Conservation (phyloP, 148 eudicot species). For the Cornus suecica region DNA sequence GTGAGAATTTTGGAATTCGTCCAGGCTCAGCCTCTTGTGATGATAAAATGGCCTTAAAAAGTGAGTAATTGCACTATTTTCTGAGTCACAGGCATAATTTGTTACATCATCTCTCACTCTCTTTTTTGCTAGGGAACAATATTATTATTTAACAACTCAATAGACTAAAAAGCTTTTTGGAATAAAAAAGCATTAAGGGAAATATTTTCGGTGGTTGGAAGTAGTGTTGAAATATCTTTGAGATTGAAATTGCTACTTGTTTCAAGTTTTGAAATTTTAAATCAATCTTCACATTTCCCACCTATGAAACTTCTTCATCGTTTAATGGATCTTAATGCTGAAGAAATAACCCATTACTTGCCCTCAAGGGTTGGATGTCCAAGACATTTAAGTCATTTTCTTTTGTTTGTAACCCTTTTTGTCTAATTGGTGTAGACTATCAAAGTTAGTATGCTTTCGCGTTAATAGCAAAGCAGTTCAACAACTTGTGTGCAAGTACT, state of each 20-base stretch:
- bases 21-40: constrained; percentile 25
- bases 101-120: neutral
- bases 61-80: constrained; percentile 16
- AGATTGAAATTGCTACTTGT: too few relatives aligned
- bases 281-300: neutral
- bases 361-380: neutral
- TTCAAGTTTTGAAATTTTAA: too few relatives aligned
- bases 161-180: neutral
- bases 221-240: too few relatives aligned
- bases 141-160: neutral
- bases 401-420: too few relatives aligned
- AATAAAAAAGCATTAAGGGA: neutral
- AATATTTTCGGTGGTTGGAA: too few relatives aligned
- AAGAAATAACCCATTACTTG: neutral
- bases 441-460: neutral
- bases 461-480: neutral
- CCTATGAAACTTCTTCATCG: neutral
- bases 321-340: neutral
- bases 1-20: constrained; percentile 18
- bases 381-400: neutral
- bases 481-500: neutral
- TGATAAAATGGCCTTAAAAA: constrained; percentile 25
- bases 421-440: neutral
- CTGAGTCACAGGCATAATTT: neutral
- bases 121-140: neutral